phyloP scores from a whole-genome alignment of 345 rosid species.

The Gossypioides kirkii region DNA sequence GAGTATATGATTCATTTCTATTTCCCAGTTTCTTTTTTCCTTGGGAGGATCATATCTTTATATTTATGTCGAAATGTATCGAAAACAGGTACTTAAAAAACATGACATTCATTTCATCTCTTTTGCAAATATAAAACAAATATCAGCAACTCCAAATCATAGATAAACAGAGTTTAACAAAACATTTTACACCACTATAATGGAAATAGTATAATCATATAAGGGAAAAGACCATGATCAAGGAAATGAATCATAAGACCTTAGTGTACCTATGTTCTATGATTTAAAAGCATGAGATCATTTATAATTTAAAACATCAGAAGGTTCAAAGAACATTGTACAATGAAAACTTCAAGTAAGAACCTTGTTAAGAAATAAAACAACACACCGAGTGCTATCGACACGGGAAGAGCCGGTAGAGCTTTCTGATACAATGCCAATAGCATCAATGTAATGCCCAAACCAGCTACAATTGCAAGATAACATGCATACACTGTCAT shows the following conservation, averaged over 20 bases:
- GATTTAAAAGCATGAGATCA: not conserved
- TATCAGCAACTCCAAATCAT: not conserved
- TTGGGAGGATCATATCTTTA: too few relatives aligned
- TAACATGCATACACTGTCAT: constrained; percentile 95
- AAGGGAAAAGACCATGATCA: not conserved
- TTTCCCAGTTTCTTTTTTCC: too few relatives aligned
- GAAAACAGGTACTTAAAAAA: not conserved
- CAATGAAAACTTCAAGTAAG: constrained; percentile 63
- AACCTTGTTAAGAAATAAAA: constrained; percentile 70
- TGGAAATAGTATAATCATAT: not conserved
- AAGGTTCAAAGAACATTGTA: constrained; percentile 74
- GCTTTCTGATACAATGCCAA: constrained; percentile 86
- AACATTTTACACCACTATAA: not conserved
- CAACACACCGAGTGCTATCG: constrained; percentile 69
- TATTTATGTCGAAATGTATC: not conserved
- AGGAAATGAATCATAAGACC: constrained; percentile 13
- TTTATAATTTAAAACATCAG: constrained; percentile 58
- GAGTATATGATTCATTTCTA: not conserved
- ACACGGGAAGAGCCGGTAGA: constrained; percentile 90
- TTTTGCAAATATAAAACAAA: not conserved
- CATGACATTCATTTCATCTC: not conserved
- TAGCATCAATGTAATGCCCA: constrained; percentile 77
- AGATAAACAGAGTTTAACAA: not conserved
- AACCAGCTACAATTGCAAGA: constrained; percentile 86
- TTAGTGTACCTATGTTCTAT: not conserved